Base-by-base conservation (phyloP, 108 stramenopile genomes). In the Nitzschia inconspicua region DNA sequence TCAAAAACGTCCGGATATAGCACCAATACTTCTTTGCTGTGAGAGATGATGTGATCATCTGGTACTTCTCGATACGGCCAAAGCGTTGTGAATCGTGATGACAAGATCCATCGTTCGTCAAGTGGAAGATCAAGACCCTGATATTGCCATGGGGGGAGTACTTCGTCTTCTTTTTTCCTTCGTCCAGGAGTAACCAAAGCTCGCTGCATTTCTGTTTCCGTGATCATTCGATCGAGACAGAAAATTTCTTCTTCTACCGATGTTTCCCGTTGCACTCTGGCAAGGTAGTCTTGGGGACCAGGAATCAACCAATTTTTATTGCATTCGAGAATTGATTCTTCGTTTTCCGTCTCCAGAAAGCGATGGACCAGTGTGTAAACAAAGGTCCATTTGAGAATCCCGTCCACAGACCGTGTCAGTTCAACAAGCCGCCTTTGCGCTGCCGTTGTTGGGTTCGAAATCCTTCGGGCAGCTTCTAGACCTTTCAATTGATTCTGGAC, bases 341-440 rank as follows among this genome's bases (percentile, higher is more conserved):
- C 20, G 39, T 47, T 26, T 5, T 9, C 6, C 11, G 54, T 35
- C 23, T 69, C 42, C 9, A 32, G 40, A n/a, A 70, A 27, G 2
- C 61, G 47, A 30, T 75, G 42, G 28, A 77, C 65, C 16, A 83
- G 57, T 10, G 83, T 77, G 48, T 70, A 85, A 24, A 84, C 62
- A 57, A 76, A 86, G 8, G 85, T 80, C 89, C 89, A 90, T 51
- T 78, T 86, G 22, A 83, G 48, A 3, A 89, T 69, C 0, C 87
- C 83, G 20, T 76, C 75, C 14, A 70, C 24, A 29, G 27, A 23
- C 44, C 75, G 35, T 13, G 64, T 55, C 39, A 52, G 31, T 23
- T 58, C n/a, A 8, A 35, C 32, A 18, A 47, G 47, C 32, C 52
- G 40, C 19, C 68, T 55, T 25, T 41, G 9, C 24, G 57, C 63